Evolutionary conservation across 164 flowering plant species (phyloP), one percentile per base, ranked within the genome.

Genomic region (Macadamia tetraphylla): DNA sequence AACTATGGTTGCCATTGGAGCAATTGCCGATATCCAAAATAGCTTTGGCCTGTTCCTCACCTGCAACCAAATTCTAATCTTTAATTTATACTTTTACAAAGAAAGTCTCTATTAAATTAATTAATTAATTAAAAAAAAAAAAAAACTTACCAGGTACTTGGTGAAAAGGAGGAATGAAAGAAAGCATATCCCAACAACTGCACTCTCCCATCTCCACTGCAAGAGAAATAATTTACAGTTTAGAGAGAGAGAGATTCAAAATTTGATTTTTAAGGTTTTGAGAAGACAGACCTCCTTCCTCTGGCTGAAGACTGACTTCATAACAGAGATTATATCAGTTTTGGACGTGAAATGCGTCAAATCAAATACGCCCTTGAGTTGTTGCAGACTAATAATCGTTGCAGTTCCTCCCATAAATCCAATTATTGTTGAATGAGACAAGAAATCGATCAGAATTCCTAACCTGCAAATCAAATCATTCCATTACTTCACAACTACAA

Each of bases 381-480:
- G 98, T 65, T 94, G 97, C 30, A 91, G 75, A 68, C 63, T 61
- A 4, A 94, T 85, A 7, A 90, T 68, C 0, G 60, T 70, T 0
- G 98, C 98, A 0, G 97, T 84, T 14, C 98, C 97, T 44, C 89
- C 84, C 94, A 91, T 89, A 78, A 90, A 93, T 0, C 97, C 98
- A 1, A 79, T 48, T 6, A 92, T 90, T 0, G 95, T 93, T 0
- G 98, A 84, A 72, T 87, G 97, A 2, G 98, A 89, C 31, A 93
- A 61, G 62, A 93, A 93, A 74, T 93, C 98, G 55, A 93, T 94
- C 76, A 93, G 59, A 32, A 93, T 81, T 17, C 98, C 97, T 43
- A 93, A 70, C 65, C 97, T 92, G 82, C 55, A 58, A 29, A 63
- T 53, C 13, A 14, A 53, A 17, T 3, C 44, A 35, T 2, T 35